Percentiles rank a stretch among this genome's conserved stretches.
phyloP scores from a whole-genome alignment of 305 asterid genomes.

The Stenogyne calaminthoides region DNA sequence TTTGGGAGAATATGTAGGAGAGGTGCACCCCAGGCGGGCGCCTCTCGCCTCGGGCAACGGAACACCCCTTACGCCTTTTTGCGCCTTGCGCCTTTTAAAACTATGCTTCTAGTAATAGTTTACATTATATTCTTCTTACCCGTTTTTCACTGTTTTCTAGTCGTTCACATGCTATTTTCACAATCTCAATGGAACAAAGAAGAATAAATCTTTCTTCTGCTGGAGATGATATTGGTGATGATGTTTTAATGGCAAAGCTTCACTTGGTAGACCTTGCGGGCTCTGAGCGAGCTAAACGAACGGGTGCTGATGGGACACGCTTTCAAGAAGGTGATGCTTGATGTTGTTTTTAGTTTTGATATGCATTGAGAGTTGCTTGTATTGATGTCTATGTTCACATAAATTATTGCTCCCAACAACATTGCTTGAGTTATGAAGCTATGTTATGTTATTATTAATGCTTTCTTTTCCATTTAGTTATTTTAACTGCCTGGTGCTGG shows the following conservation, averaged over 20 bases:
- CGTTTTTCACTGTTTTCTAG: conserved; percentile 38
- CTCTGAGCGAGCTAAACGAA: conserved; percentile 95
- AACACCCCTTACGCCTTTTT: no score
- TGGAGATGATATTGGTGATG: no score
- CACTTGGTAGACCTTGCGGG: conserved; percentile 99
- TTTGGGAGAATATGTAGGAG: no score
- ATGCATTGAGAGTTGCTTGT: conserved; percentile 6
- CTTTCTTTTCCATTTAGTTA: neutral
- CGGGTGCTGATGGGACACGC: conserved; percentile 94
- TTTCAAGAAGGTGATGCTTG: conserved; percentile 79
- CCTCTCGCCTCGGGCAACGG: no score
- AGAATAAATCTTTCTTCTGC: conserved; percentile 44
- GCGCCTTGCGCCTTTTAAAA: no score
- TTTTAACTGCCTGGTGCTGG: neutral
- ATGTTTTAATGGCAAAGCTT: conserved; percentile 82
- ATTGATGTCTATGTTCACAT: conserved; percentile 6
- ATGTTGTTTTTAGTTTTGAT: conserved; percentile 11
- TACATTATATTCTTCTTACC: conserved; percentile 19
- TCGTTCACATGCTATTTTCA: conserved; percentile 98
- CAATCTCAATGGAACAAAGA: conserved; percentile 90
- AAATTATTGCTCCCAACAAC: neutral
- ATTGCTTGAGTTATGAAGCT: conserved; percentile 10
- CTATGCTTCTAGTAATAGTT: no score
- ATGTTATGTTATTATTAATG: neutral
- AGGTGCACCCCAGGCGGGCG: no score